A percentile compares a stretch with the other conserved stretches of the same genome.
These are phyloP conservation scores for Plasmopara muralis DNA, from an alignment of 352 stramenopile genomes.

Conservation along the genomic window DNA sequence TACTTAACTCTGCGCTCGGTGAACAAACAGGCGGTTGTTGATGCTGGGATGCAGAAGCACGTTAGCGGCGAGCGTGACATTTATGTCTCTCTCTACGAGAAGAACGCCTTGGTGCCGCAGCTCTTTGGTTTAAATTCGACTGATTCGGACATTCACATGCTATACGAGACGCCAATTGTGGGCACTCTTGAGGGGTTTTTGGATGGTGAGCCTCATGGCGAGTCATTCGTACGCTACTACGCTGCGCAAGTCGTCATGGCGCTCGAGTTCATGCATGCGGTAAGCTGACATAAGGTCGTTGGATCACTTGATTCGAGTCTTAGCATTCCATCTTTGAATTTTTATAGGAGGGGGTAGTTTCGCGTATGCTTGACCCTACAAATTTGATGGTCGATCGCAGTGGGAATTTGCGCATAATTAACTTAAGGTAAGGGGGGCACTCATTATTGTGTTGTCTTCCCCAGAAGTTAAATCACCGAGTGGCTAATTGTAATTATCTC, in stretches of 20 bases:
- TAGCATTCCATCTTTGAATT: slow-evolving; percentile 2
- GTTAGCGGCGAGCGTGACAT: slow-evolving; percentile 77
- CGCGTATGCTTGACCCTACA: slow-evolving; percentile 65
- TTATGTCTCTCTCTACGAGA: slow-evolving; percentile 72
- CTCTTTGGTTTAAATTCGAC: slow-evolving; percentile 66
- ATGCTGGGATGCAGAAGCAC: slow-evolving; percentile 80
- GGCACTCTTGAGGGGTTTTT: slow-evolving; percentile 77
- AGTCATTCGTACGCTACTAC: slow-evolving; percentile 82
- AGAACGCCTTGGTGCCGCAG: slow-evolving; percentile 65
- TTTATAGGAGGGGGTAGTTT: slow-evolving; percentile 69
- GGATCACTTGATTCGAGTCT: slow-evolving; percentile 1
- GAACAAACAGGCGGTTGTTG: slow-evolving; percentile 74
- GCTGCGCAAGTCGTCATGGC: slow-evolving; percentile 76
- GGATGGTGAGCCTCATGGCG: slow-evolving; percentile 52
- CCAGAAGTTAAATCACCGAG: background rate
- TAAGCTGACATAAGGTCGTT: slow-evolving; percentile 15
- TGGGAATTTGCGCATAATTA: slow-evolving; percentile 78
- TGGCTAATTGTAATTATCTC: slow-evolving; percentile 2
- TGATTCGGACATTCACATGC: slow-evolving; percentile 76
- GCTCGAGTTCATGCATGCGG: slow-evolving; percentile 76
- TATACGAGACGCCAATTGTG: slow-evolving; percentile 79
- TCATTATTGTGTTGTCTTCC: background rate
- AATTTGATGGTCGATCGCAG: slow-evolving; percentile 77
- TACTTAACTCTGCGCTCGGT: slow-evolving; percentile 74
- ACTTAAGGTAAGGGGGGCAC: slow-evolving; percentile 44